Evolutionary conservation across 2,329 filamentous ascomycete genomes (phyloP).

Genomic region (Aspergillus hortae): DNA sequence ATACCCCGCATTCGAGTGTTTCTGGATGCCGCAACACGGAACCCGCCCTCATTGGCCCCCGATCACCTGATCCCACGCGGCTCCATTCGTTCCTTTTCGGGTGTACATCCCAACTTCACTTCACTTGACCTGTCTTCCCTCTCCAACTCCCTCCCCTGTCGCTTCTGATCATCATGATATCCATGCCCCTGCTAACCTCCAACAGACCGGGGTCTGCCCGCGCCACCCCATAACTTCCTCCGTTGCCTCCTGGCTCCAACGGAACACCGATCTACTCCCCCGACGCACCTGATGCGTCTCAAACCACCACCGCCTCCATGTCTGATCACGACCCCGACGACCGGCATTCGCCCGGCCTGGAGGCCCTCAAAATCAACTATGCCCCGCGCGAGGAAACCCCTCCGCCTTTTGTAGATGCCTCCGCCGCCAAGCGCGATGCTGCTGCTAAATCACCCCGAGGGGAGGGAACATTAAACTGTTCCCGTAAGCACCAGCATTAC

Average conservation of each 20-base stretch:
- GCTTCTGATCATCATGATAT: too few relatives aligned
- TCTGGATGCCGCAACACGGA: background rate
- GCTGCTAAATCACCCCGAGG: slow-evolving; percentile 17
- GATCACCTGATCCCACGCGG: background rate
- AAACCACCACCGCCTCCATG: slow-evolving; percentile 29
- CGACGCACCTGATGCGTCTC: slow-evolving; percentile 26
- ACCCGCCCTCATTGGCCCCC: background rate
- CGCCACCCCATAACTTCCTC: background rate
- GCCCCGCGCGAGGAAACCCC: slow-evolving; percentile 22
- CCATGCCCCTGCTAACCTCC: too few relatives aligned
- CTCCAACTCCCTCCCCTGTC: background rate
- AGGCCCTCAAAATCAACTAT: slow-evolving; percentile 29
- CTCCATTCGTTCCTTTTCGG: background rate
- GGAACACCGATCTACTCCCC: background rate
- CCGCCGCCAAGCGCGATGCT: slow-evolving; percentile 17
- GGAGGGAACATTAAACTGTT: slow-evolving; percentile 31
- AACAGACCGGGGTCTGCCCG: too few relatives aligned
- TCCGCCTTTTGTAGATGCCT: slow-evolving; percentile 31
- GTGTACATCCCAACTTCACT: background rate
- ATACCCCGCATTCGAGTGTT: background rate
- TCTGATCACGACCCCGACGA: slow-evolving; percentile 43
- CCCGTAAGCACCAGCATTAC: slow-evolving; percentile 33
- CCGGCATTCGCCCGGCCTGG: slow-evolving; percentile 35
- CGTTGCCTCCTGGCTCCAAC: background rate
- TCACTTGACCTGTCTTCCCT: background rate